These are phyloP conservation scores for Paragyromitra xinjiangensis DNA, from an alignment of 495 filamentous ascomycete species.

Conservation along the genomic window DNA sequence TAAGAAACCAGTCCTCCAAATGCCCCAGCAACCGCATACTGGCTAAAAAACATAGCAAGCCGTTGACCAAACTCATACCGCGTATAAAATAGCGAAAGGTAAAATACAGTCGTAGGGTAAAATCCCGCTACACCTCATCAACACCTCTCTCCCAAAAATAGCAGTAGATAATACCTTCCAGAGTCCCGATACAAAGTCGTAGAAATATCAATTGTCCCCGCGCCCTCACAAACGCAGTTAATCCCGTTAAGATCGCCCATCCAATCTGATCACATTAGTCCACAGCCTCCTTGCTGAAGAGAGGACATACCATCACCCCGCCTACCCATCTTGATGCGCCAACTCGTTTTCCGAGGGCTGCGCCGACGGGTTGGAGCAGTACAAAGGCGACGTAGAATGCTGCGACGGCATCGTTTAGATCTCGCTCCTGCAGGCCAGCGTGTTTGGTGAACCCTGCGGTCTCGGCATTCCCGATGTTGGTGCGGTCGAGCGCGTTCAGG, in stretches of 20 bases:
- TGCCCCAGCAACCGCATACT: constrained; percentile 67
- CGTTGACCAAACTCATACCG: constrained; percentile 66
- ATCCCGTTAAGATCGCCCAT: constrained; percentile 66
- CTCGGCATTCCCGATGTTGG: constrained; percentile 66
- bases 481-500: constrained; percentile 65
- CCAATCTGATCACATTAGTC: constrained; percentile 34
- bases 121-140: constrained; percentile 61
- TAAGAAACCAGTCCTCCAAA: constrained; percentile 65
- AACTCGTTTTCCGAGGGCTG: constrained; percentile 65
- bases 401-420: constrained; percentile 66
- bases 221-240: constrained; percentile 59
- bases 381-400: constrained; percentile 69
- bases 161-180: constrained; percentile 52
- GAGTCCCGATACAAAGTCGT: constrained; percentile 60
- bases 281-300: neutral
- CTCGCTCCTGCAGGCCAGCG: constrained; percentile 60
- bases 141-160: constrained; percentile 41
- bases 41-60: constrained; percentile 66
- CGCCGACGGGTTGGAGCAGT: constrained; percentile 65
- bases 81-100: constrained; percentile 66
- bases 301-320: constrained; percentile 61
- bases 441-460: constrained; percentile 64
- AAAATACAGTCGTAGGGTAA: constrained; percentile 65
- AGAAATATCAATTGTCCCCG: constrained; percentile 60
- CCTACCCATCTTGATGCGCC: constrained; percentile 67